Evolutionary conservation across 257 asterid genomes (phyloP).

Genomic region (Solanum chmielewskii): DNA sequence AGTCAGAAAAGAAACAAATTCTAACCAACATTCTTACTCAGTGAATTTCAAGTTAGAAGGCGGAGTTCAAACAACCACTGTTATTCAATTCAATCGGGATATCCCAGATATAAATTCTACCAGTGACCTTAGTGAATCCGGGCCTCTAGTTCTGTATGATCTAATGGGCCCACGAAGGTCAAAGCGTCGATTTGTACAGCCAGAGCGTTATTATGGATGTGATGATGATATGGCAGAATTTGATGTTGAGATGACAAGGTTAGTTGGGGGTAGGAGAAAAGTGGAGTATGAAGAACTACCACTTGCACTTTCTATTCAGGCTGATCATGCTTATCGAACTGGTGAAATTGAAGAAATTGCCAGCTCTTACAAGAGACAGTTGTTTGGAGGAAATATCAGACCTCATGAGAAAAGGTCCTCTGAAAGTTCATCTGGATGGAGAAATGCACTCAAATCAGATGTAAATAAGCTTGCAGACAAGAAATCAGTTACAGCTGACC

Average conservation of each 20-base stretch:
- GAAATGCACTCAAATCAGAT: constrained; percentile 9
- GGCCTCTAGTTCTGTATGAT: constrained; percentile 25
- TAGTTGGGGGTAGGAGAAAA: constrained; percentile 55
- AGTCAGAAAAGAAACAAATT: constrained; percentile 4
- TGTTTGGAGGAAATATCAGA: constrained; percentile 2
- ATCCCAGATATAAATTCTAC: constrained; percentile 8
- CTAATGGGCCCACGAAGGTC: constrained; percentile 59
- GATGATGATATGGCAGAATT: constrained; percentile 49
- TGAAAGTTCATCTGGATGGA: constrained; percentile 1
- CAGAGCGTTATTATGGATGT: constrained; percentile 67
- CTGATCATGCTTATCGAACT: constrained; percentile 32
- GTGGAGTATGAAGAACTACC: constrained; percentile 27
- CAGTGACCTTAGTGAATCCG: constrained; percentile 14
- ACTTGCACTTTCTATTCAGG: constrained; percentile 66
- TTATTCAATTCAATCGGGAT: constrained; percentile 20
- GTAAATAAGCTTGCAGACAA: constrained; percentile 1
- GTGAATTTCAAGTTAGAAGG: constrained; percentile 61
- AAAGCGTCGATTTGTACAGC: constrained; percentile 54
- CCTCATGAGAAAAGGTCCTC: constrained; percentile 5
- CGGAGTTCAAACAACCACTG: constrained; percentile 29
- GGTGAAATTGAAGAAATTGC: constrained; percentile 13
- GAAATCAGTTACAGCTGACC: neutral
- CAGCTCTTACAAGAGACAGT: constrained; percentile 1
- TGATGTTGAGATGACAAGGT: constrained; percentile 55
- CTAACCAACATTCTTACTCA: constrained; percentile 12